phyloP scores from a whole-genome alignment of 495 filamentous ascomycete species.

The Penicillium cinerascens region DNA sequence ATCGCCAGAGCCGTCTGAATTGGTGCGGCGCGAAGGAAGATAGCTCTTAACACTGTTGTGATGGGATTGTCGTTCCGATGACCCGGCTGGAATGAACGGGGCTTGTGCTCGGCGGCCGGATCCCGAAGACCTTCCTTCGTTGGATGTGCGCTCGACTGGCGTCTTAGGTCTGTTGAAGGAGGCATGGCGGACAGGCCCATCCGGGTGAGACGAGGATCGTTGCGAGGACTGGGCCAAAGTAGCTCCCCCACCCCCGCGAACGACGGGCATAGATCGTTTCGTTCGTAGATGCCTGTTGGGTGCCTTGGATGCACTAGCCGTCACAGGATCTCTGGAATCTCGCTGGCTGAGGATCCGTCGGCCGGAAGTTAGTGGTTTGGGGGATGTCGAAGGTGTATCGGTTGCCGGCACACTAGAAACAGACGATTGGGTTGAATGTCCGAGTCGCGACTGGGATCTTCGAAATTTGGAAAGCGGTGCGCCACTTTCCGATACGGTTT shows the following conservation, averaged over 20 bases:
- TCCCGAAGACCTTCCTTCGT: conserved; percentile 46
- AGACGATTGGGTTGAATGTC: conserved; percentile 65
- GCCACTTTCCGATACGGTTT: conserved; percentile 90
- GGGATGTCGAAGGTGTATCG: conserved; percentile 47
- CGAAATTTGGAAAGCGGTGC: conserved; percentile 59
- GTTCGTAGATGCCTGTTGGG: conserved; percentile 72
- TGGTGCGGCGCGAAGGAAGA: conserved; percentile 67
- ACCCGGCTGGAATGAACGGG: conserved; percentile 81
- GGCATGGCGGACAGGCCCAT: conserved; percentile 36
- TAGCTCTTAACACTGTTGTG: conserved; percentile 69
- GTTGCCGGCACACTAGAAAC: conserved; percentile 60
- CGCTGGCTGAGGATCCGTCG: conserved; percentile 58
- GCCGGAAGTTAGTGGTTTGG: conserved; percentile 51
- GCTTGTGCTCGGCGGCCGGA: conserved; percentile 56
- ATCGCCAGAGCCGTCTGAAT: conserved; percentile 63
- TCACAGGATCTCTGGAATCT: conserved; percentile 44
- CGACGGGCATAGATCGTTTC: conserved; percentile 84
- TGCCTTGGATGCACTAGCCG: conserved; percentile 59
- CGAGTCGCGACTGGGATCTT: conserved; percentile 61
- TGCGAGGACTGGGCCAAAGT: conserved; percentile 32
- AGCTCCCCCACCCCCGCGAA: conserved; percentile 51
- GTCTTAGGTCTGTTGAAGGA: conserved; percentile 62
- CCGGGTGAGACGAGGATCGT: conserved; percentile 38
- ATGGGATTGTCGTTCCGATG: conserved; percentile 71
- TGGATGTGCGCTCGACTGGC: conserved; percentile 58